These are phyloP conservation scores for Pseudogymnoascus sp. DNA, from an alignment of 2,329 filamentous ascomycete species.

Conservation along the genomic window DNA sequence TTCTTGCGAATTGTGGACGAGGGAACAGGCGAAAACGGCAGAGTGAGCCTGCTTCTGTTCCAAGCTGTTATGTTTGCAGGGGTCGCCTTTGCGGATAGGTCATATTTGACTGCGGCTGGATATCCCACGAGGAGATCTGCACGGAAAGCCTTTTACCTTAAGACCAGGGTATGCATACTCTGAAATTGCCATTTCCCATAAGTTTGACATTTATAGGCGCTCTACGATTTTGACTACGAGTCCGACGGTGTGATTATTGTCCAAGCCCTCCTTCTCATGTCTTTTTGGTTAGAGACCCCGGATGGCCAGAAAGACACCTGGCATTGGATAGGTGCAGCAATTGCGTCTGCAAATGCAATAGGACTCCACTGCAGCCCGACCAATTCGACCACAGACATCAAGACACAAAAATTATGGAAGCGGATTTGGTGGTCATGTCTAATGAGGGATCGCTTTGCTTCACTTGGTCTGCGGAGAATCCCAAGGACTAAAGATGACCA, in stretches of 20 bases:
- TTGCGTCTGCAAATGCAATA: slow-evolving; percentile 83
- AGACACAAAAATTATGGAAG: slow-evolving; percentile 76
- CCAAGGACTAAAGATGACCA: slow-evolving; percentile 87
- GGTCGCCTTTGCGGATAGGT: slow-evolving; percentile 74
- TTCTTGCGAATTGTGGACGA: slow-evolving; percentile 50
- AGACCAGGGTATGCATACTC: slow-evolving; percentile 45
- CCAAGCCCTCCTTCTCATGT: slow-evolving; percentile 80
- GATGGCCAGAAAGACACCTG: slow-evolving; percentile 94
- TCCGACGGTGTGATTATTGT: slow-evolving; percentile 77
- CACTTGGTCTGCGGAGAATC: slow-evolving; percentile 81
- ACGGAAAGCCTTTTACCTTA: slow-evolving; percentile 76
- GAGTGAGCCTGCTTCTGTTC: slow-evolving; percentile 75
- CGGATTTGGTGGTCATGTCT: slow-evolving; percentile 95
- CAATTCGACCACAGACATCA: slow-evolving; percentile 60
- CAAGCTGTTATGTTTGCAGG: slow-evolving; percentile 90
- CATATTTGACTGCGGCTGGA: slow-evolving; percentile 64
- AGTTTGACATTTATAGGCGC: slow-evolving; percentile 36
- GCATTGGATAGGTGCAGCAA: slow-evolving; percentile 94
- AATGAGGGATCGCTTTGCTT: slow-evolving; percentile 82
- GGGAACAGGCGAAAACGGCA: slow-evolving; percentile 57
- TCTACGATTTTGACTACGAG: slow-evolving; percentile 93
- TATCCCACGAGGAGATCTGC: slow-evolving; percentile 69
- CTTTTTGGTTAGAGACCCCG: slow-evolving; percentile 90
- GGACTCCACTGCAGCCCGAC: slow-evolving; percentile 74
- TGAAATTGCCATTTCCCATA: background rate